phyloP scores from a whole-genome alignment of 176 grass and related monocot species.

The Leersia perrieri region DNA sequence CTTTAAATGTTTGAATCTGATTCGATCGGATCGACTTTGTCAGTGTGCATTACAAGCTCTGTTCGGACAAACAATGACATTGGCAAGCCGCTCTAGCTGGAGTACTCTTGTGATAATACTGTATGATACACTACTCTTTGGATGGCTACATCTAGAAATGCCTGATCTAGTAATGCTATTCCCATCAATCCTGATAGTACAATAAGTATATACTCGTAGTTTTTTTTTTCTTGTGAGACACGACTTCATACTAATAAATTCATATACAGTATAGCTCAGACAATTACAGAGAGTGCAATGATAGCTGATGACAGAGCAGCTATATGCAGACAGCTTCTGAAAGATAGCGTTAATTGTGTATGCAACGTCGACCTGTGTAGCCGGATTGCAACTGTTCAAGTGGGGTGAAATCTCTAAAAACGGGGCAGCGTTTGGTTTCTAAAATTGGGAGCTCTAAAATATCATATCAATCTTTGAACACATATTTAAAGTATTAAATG shows the following conservation, averaged over 20 bases:
- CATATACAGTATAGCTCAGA: not conserved
- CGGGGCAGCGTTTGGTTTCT: not conserved
- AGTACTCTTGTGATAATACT: too few relatives aligned
- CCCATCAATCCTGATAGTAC: not conserved
- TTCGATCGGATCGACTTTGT: not conserved
- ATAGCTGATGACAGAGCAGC: not conserved
- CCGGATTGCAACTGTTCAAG: not conserved
- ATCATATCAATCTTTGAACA: too few relatives aligned
- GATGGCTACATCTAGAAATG: not conserved
- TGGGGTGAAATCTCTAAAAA: not conserved
- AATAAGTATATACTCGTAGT: not conserved
- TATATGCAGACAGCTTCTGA: not conserved
- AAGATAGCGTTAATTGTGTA: not conserved
- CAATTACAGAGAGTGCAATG: not conserved
- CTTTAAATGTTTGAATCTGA: slow-evolving; percentile 12
- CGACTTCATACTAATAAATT: not conserved
- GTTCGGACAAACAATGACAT: not conserved
- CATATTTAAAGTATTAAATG: too few relatives aligned
- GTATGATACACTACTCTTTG: not conserved
- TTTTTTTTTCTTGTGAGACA: not conserved
- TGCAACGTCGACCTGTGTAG: not conserved
- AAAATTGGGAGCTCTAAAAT: too few relatives aligned
- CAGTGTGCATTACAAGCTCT: not conserved
- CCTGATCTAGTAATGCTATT: not conserved
- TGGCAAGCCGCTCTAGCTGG: not conserved